Evolutionary conservation across 2,329 filamentous ascomycete genomes (phyloP), one percentile per base, ranked within the genome.

Genomic region (Hansfordia pulvinata): DNA sequence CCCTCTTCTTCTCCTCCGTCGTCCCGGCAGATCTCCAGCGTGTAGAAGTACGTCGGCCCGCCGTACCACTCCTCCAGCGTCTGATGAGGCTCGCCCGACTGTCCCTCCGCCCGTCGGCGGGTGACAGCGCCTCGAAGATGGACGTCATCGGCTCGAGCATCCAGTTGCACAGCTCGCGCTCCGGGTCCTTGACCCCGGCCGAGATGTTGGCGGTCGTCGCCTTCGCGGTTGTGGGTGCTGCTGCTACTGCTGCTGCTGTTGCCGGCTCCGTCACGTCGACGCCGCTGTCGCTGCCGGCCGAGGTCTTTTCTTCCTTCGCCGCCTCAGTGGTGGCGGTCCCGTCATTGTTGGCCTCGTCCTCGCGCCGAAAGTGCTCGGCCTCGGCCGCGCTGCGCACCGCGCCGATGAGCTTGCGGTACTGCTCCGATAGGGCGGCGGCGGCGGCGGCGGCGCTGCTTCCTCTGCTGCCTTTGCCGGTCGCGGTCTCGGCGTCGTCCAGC

Each of bases 1-100:
- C 23, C 23, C n/a, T n/a, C n/a, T n/a, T n/a, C n/a, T n/a, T n/a
- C n/a, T n/a, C n/a, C n/a, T n/a, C n/a, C n/a, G n/a, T n/a, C n/a
- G n/a, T n/a, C n/a, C n/a, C n/a, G n/a, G n/a, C n/a, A n/a, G 10
- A 25, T n/a, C 3, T 10, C 12, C 8, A 29, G 23, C 9, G 10
- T 25, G 17, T 29, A 29, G 27, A 25, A 29, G 22, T 29, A 29
- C 3, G 27, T 29, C 7, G 27, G 27, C 7, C 27, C 27, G 10
- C 16, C 17, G 27, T 29, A 29, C 27, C 23, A 29, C 17, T 29
- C 27, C 10, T 29, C 15, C 6, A 29, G 17, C 4, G 22, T 29
- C 12, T 29, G 22, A n/a, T n/a, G n/a, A n/a, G n/a, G n/a, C n/a
- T 6, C 22, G 14, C 5, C 20, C 13, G n/a, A 17, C 15, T 4